Conservation (phyloP, 106 monocot genomes). For the Platanthera guangdongensis region DNA sequence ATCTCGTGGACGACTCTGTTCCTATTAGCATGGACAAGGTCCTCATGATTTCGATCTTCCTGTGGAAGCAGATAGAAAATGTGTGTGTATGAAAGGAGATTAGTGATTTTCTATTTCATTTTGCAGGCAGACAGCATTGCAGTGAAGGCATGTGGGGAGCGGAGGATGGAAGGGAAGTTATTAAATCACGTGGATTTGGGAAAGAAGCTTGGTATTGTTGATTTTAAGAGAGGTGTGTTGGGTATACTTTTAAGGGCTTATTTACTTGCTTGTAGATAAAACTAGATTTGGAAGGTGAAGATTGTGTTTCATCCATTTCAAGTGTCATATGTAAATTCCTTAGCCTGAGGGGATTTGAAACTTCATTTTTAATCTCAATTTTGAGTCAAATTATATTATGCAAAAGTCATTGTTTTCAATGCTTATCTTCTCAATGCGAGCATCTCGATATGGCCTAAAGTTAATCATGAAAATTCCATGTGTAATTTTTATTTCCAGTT, state of each 20-base stretch:
- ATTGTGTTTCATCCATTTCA: no score
- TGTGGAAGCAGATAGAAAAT: not conserved
- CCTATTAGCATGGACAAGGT: constrained; percentile 88
- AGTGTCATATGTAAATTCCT: not conserved
- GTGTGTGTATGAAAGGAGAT: not conserved
- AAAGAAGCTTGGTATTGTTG: constrained; percentile 66
- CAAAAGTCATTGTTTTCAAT: no score
- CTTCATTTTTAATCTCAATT: no score
- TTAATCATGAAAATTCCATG: no score
- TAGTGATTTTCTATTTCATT: not conserved
- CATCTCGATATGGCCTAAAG: no score
- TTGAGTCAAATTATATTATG: no score
- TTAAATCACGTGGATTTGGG: constrained; percentile 86
- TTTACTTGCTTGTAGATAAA: no score
- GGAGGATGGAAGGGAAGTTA: constrained; percentile 47
- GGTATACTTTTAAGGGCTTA: no score
- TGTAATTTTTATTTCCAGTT: no score
- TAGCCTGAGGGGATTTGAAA: no score
- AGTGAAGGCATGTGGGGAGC: constrained; percentile 60
- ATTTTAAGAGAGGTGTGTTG: constrained; percentile 59
- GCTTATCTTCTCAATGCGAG: no score
- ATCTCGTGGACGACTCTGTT: constrained; percentile 84
- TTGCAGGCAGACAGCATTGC: constrained; percentile 68
- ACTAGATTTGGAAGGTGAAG: no score
- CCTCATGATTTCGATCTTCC: not conserved